Percentiles rank a stretch among this genome's conserved stretches.
Conservation (phyloP, 2,329 filamentous ascomycete genomes). For the Xylaria sp. region DNA sequence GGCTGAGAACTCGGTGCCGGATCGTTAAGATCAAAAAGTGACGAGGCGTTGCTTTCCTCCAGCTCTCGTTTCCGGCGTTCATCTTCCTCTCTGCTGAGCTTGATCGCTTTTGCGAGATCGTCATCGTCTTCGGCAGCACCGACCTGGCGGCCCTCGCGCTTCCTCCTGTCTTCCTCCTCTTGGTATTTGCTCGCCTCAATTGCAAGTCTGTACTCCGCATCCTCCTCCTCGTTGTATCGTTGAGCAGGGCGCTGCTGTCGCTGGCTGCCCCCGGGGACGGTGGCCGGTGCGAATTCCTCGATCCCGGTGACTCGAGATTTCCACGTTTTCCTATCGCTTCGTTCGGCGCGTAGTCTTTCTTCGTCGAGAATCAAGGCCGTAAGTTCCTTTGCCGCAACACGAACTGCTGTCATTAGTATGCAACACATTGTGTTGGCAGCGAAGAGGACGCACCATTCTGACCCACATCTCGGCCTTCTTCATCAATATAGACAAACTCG, state of each 20-base stretch:
- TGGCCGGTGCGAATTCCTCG: slow-evolving; percentile 73
- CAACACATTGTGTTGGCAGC: background rate
- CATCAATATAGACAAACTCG: slow-evolving; percentile 96
- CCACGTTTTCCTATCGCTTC: slow-evolving; percentile 92
- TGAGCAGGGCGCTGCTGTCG: slow-evolving; percentile 61
- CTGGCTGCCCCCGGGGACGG: slow-evolving; percentile 46
- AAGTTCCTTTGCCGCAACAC: slow-evolving; percentile 94
- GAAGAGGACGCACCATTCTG: slow-evolving; percentile 79
- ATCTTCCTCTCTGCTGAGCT: slow-evolving; percentile 93
- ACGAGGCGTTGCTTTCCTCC: slow-evolving; percentile 83
- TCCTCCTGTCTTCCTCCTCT: slow-evolving; percentile 87
- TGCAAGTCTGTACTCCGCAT: slow-evolving; percentile 88
- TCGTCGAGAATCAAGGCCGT: slow-evolving; percentile 93
- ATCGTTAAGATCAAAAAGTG: slow-evolving; percentile 84
- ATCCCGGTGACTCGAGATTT: slow-evolving; percentile 95
- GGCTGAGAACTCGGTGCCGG: slow-evolving; percentile 67
- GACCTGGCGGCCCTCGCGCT: slow-evolving; percentile 71
- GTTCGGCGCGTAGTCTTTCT: slow-evolving; percentile 88
- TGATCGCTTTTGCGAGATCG: slow-evolving; percentile 93
- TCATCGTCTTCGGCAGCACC: slow-evolving; percentile 77
- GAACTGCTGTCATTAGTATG: slow-evolving; percentile 69
- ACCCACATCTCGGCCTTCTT: slow-evolving; percentile 93
- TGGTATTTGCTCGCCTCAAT: slow-evolving; percentile 95
- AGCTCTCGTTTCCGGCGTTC: slow-evolving; percentile 87
- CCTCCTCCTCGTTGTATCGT: slow-evolving; percentile 80